phyloP scores from a whole-genome alignment of 2,329 filamentous ascomycete genomes.

The Tolypocladium album region DNA sequence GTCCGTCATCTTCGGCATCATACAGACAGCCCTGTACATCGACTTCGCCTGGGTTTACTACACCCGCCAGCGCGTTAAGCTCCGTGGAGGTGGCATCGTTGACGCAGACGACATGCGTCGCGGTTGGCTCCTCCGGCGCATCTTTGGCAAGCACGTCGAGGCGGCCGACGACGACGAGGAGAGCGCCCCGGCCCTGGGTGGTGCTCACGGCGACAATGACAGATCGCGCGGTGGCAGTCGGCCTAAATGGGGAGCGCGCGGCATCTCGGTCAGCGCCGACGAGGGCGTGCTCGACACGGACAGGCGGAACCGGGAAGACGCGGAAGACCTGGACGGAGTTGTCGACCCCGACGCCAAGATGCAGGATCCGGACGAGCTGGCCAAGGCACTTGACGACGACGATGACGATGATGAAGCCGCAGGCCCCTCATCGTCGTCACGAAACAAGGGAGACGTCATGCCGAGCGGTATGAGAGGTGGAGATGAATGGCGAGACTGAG shows the following conservation, averaged over 20 bases:
- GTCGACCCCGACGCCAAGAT: conserved; percentile 55
- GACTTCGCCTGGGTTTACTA: conserved; percentile 98
- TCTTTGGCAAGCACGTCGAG: conserved; percentile 54
- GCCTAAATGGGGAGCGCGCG: conserved; percentile 52
- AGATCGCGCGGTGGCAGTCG: conserved; percentile 18
- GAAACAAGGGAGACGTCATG: conserved; percentile 13
- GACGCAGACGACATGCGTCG: conserved; percentile 81
- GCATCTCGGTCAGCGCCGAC: conserved; percentile 57
- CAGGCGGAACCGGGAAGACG: conserved; percentile 32
- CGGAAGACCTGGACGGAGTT: conserved; percentile 31
- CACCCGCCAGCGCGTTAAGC: conserved; percentile 84
- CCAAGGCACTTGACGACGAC: conserved; percentile 45
- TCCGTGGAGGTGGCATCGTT: conserved; percentile 74
- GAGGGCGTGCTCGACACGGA: conserved; percentile 45
- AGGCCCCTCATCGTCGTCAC: conserved; percentile 11
- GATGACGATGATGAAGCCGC: conserved; percentile 27
- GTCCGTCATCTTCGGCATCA: conserved; percentile 72
- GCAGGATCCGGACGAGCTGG: conserved; percentile 56
- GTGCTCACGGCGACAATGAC: conserved; percentile 13
- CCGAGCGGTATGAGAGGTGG: conserved; percentile 32
- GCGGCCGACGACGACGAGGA: conserved; percentile 53
- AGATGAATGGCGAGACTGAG: conserved; percentile 34
- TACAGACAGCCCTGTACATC: conserved; percentile 82
- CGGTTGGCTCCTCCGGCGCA: conserved; percentile 71
- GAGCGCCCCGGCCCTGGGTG: conserved; percentile 37